Conservation (phyloP, 2,329 filamentous ascomycete species). For the Salinomyces thailandicus region DNA sequence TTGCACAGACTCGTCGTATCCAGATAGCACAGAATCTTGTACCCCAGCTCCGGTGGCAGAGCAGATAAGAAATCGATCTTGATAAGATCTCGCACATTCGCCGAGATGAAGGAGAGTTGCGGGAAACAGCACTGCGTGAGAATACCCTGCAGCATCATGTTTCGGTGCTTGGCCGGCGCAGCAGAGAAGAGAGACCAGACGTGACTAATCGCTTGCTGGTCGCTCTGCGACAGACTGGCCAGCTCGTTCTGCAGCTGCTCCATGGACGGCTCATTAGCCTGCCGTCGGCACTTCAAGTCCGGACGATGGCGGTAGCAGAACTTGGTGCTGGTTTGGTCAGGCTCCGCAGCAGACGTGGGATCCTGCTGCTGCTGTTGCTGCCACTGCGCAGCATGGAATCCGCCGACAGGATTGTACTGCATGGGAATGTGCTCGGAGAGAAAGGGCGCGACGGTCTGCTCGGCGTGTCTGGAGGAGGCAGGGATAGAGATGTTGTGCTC, state of each 20-base stretch:
- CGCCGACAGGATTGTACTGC: conserved; percentile 70
- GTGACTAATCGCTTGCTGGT: conserved; percentile 92
- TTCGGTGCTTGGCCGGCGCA: conserved; percentile 83
- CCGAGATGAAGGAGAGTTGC: conserved; percentile 84
- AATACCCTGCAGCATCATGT: conserved; percentile 93
- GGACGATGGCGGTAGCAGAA: conserved; percentile 94
- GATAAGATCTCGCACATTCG: conserved; percentile 84
- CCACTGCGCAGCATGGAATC: conserved; percentile 1
- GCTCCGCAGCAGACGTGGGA: conserved; percentile 15
- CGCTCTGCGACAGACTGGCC: conserved; percentile 66
- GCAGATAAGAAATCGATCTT: conserved; percentile 94
- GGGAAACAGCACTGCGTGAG: conserved; percentile 96
- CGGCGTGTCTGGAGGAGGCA: conserved; percentile 51
- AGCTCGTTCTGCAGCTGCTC: conserved; percentile 83
- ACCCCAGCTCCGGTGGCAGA: conserved; percentile 78
- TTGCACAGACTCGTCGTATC: conserved; percentile 93
- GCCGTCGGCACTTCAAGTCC: conserved; percentile 83
- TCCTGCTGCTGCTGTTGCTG: conserved; percentile 21
- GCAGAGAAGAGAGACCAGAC: conserved; percentile 98
- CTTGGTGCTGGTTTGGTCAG: conserved; percentile 59
- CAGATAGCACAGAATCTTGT: conserved; percentile 85
- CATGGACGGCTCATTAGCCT: conserved; percentile 94
- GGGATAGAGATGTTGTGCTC: conserved; percentile 31
- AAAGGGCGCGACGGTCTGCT: conserved; percentile 75
- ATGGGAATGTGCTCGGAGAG: conserved; percentile 82